Base-by-base conservation (phyloP, 371 early-diverging fungal genomes). In the Nosema bombycis region DNA sequence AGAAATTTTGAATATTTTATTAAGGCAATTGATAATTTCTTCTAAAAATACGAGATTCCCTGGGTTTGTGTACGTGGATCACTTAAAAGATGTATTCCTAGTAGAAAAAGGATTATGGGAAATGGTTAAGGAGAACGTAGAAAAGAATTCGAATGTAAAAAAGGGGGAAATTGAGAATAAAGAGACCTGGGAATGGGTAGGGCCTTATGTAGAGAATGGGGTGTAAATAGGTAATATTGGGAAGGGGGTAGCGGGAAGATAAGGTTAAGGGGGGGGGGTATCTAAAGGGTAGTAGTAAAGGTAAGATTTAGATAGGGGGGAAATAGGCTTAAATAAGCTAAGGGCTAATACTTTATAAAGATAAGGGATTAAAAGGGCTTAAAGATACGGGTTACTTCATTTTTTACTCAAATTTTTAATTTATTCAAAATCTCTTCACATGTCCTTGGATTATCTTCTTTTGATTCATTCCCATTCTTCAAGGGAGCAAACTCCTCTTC, bases 401-500 rank as follows among this genome's bases (percentile, higher is more conserved):
- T n/a, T n/a, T n/a, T n/a, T n/a, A n/a, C n/a, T n/a, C n/a, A n/a
- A n/a, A n/a, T n/a, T 66, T 66, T 36, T 36, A 12, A 46, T 46
- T 46, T 46, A 46, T 18, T 38, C 10, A 21, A 36, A 28, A 24
- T 66, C 2, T 36, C 24, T 26, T 30, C 32, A 61, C 83, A 82
- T 26, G 83, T 82, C 15, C 33, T 23, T n/a, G 66, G 56, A 57
- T 82, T 82, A 69, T 80, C 80, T n/a, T 28, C 32, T n/a, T 26
- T 18, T 23, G 55, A 54, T 1, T 75, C 70, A 23, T 29, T 24
- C 21, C 72, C 67, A 72, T 83, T 83, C 67, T 83, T 83, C 32
- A 83, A 56, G 12, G 84, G 84, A 0, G 74, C 24, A 55, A 81
- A 83, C 55, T 83, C 84, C 4, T 77, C 29, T 23, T 70, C 36